Evolutionary conservation across 2,329 filamentous ascomycete genomes (phyloP), one percentile per base, ranked within the genome.

Genomic region (Ophiostoma sp.): DNA sequence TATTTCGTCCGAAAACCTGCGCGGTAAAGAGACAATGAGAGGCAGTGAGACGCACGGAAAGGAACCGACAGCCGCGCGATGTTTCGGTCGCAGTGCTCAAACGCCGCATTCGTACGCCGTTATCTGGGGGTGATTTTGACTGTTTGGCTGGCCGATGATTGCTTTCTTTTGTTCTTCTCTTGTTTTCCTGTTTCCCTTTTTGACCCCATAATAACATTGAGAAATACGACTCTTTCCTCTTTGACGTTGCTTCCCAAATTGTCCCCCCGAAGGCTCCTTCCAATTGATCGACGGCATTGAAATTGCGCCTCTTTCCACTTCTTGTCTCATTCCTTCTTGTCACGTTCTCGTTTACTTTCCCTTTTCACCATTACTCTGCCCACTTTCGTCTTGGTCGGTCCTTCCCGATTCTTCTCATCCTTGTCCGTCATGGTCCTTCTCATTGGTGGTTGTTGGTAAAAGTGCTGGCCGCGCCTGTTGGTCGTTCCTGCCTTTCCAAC

Each of bases 401-500:
- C 52, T 61, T 39, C 69, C 69, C 69, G 33, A 45, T 36, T 42
- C 25, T 45, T 57, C 52, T 15, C 11, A 61, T n/a, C 69, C 69
- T 42, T 70, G 52, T 25, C 8, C 28, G 15, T 71, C 42, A 12
- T 39, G n/a, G 48, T 66, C 12, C 1, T 42, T 15, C 36, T 72
- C 45, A 28, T 17, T 57, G n/a, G n/a, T 25, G 8, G 19, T 25
- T 25, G 50, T 22, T 55, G n/a, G 31, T n/a, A 59, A 55, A 28
- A 5, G 52, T 22, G 45, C 31, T 55, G 25, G 55, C 28, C 69
- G 59, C 61, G 36, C 17, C 15, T n/a, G 45, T 48, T 69, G 48
- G 59, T 66, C 22, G 59, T 63, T 64, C 52, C 70, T 55, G 55
- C 22, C 25, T 36, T 50, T 75, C 73, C 59, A 70, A 71, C 69